A percentile compares a stretch with the other conserved stretches of the same genome.
phyloP scores from a whole-genome alignment of 805 yeast genomes.

The Candida oleophila region DNA sequence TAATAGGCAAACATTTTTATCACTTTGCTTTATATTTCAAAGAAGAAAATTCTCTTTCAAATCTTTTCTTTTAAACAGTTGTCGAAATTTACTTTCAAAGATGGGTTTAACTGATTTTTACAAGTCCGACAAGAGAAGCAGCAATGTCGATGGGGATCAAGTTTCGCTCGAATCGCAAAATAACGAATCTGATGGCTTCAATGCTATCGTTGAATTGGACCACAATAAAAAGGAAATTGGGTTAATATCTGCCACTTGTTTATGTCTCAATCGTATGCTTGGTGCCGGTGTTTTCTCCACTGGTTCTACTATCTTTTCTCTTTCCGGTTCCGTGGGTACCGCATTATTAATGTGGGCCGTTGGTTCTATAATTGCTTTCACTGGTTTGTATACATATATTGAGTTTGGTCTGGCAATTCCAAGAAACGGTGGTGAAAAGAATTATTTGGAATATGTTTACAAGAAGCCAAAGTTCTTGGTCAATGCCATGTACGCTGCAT shows the following conservation, averaged over 20 bases:
- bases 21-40: too few species aligned
- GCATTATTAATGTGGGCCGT: constrained; percentile 71
- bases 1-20: too few species aligned
- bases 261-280: constrained; percentile 66
- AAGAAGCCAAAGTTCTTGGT: constrained; percentile 67
- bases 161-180: neutral
- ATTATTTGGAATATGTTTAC: constrained; percentile 71
- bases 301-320: constrained; percentile 58
- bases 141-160: neutral
- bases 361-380: constrained; percentile 65
- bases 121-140: constrained; percentile 5
- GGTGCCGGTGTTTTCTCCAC: constrained; percentile 76
- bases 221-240: constrained; percentile 47
- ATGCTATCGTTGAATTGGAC: constrained; percentile 36
- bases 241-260: constrained; percentile 41
- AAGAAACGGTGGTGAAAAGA: constrained; percentile 84
- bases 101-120: constrained; percentile 5
- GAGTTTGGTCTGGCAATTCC: constrained; percentile 78
- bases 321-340: constrained; percentile 71
- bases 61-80: too few species aligned
- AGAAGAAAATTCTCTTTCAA: too few species aligned
- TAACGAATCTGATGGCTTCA: neutral
- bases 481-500: constrained; percentile 62
- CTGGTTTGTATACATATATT: constrained; percentile 64
- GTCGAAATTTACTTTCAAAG: neutral